A percentile compares a stretch with the other conserved stretches of the same genome.
These are phyloP conservation scores for Rosellinia necatrix DNA, from an alignment of 2,329 filamentous ascomycete genomes.

Conservation along the genomic window DNA sequence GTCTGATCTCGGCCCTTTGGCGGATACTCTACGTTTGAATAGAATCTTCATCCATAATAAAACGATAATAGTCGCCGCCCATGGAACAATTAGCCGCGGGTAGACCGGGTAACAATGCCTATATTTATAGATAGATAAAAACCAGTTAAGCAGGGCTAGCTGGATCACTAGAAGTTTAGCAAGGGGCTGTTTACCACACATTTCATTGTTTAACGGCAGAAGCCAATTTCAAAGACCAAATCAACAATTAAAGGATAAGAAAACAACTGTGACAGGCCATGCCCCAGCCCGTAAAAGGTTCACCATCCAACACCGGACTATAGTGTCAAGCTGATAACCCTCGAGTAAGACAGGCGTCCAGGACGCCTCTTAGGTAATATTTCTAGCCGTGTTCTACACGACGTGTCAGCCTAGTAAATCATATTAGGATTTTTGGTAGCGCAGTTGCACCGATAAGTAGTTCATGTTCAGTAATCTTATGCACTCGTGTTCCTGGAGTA, in stretches of 20 bases:
- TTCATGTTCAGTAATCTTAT: not conserved
- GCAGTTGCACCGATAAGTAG: not conserved
- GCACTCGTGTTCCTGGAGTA: conserved; percentile 10
- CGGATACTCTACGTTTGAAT: conserved; percentile 10
- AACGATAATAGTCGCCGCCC: not conserved
- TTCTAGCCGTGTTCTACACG: not conserved
- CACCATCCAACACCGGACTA: conserved; percentile 17
- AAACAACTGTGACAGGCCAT: not conserved
- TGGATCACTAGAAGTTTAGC: too few relatives aligned
- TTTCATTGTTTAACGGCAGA: too few relatives aligned
- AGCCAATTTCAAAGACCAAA: not conserved
- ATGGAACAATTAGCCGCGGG: conserved; percentile 1
- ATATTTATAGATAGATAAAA: not conserved
- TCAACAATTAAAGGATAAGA: not conserved
- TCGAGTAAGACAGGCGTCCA: not conserved
- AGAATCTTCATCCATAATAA: conserved; percentile 3
- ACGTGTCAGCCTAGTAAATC: not conserved
- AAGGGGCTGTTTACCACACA: too few relatives aligned
- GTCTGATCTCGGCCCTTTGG: conserved; percentile 6
- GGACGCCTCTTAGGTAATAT: not conserved
- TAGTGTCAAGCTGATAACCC: conserved; percentile 1
- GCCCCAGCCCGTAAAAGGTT: conserved; percentile 4
- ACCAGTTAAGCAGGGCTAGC: too few relatives aligned
- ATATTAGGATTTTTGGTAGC: not conserved
- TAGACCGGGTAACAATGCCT: conserved; percentile 14